Base-by-base conservation (phyloP, 192 early-diverging fungal genomes). In the Dissophora globulifera region DNA sequence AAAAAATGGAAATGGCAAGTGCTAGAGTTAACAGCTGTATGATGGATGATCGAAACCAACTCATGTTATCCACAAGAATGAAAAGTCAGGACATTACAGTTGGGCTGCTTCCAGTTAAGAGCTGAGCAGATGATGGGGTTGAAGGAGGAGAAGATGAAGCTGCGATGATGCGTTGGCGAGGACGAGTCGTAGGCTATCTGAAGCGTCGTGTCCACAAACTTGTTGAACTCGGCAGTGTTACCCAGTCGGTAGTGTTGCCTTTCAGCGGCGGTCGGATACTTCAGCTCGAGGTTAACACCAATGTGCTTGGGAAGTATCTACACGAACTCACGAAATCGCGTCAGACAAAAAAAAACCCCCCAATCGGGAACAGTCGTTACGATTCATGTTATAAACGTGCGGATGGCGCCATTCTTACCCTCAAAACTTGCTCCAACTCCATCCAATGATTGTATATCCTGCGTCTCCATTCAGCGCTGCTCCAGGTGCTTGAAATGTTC, bases 81-180 rank as follows among this genome's bases (percentile, higher is more conserved):
- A 17, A 32, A 32, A 3, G n/a, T 3, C 19, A 16, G 3, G 13
- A 15, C 3, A 43, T 38, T 85, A 88, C 90, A 99, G 72, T 98
- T 98, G 22, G 96, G 96, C 65, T 99, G 98, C 80, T 99, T 99
- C 98, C 98, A 98, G 82, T 96, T 99, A 49, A 98, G 69, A n/a
- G 94, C 90, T 15, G 92, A 93, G 81, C 98, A 99, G 2, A 97
- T 88, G 17, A 86, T 78, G 12, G 95, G 93, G 75, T 95, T 97
- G 80, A 94, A 94, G 0, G 94, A 96, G 11, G 90, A 92, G 71
- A 98, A 97, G 67, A 99, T 92, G 12, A 84, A 58, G 13, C 64
- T 45, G 38, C 62, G 56, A 30, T 81, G 50, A 32, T 66, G 59
- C 38, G 35, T 50, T 52, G 75, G 52, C 61, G 81, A 29, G 80